Conservation (phyloP, 2,329 filamentous ascomycete species). For the Colletotrichum caudatum region DNA sequence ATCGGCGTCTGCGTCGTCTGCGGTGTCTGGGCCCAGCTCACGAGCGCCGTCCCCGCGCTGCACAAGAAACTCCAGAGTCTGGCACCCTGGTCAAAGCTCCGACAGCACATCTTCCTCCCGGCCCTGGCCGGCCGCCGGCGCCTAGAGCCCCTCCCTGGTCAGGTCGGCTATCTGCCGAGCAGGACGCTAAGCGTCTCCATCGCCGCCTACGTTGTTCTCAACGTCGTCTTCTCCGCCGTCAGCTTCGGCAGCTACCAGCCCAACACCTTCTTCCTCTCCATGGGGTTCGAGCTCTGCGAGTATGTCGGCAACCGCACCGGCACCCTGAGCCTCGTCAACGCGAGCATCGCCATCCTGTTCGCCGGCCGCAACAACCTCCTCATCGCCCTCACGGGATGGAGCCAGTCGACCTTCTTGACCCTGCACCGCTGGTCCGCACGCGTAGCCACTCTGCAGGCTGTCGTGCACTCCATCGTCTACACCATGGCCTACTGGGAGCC, state of each 20-base stretch:
- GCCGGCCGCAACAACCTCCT: slow-evolving; percentile 53
- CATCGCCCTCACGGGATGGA: slow-evolving; percentile 53
- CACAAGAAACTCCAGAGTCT: neutral
- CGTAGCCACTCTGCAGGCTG: slow-evolving; percentile 45
- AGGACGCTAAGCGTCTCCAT: slow-evolving; percentile 60
- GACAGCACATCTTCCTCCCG: slow-evolving; percentile 45
- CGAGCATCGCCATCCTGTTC: slow-evolving; percentile 51
- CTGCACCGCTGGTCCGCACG: slow-evolving; percentile 53
- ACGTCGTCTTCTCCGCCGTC: slow-evolving; percentile 53
- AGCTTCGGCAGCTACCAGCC: slow-evolving; percentile 46
- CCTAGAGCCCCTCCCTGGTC: slow-evolving; percentile 43
- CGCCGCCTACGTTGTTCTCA: slow-evolving; percentile 50
- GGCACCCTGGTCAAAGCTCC: slow-evolving; percentile 34
- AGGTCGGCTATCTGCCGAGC: slow-evolving; percentile 52
- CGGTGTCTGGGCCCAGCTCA: slow-evolving; percentile 1
- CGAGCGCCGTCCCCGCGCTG: neutral
- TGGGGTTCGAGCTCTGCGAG: slow-evolving; percentile 47
- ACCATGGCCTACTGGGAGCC: slow-evolving; percentile 44
- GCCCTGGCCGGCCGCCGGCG: slow-evolving; percentile 44
- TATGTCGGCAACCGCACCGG: slow-evolving; percentile 52
- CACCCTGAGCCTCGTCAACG: slow-evolving; percentile 51
- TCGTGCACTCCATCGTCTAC: slow-evolving; percentile 50
- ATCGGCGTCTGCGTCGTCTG: slow-evolving; percentile 5
- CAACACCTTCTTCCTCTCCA: slow-evolving; percentile 41
- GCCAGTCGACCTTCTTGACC: slow-evolving; percentile 51